Evolutionary conservation across 2,329 filamentous ascomycete genomes (phyloP).

Genomic region (Zymoseptoria pseudotritici): DNA sequence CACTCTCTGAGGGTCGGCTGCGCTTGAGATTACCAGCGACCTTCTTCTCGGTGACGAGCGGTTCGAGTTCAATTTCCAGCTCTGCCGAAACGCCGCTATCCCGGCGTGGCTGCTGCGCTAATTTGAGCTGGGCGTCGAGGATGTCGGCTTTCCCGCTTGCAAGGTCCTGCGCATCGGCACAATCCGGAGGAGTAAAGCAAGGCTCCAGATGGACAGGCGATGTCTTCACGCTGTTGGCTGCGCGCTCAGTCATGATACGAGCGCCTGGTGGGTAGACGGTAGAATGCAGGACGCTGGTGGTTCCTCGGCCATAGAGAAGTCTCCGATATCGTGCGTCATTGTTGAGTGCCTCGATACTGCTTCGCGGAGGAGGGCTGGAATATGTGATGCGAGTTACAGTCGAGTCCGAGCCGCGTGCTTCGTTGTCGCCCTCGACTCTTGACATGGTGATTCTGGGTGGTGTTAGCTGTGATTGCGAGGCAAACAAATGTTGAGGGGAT

Average conservation of each 20-base stretch:
- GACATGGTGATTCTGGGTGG: neutral
- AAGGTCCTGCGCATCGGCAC: constrained; percentile 15
- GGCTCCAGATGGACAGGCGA: constrained; percentile 5
- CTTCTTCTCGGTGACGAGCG: neutral
- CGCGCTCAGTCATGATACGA: neutral
- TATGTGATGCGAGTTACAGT: constrained; percentile 16
- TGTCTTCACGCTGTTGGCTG: neutral
- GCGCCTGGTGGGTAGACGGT: neutral
- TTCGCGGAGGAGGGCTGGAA: constrained; percentile 11
- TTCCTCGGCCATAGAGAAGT: neutral
- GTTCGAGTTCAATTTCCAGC: neutral
- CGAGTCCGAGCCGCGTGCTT: constrained; percentile 8
- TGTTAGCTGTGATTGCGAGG: neutral
- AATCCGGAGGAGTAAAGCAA: constrained; percentile 15
- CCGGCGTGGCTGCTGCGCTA: constrained; percentile 11
- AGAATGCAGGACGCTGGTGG: neutral
- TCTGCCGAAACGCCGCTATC: constrained; percentile 9
- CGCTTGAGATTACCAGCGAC: neutral
- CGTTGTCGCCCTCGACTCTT: neutral
- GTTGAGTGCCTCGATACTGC: constrained; percentile 4
- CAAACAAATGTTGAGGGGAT: neutral
- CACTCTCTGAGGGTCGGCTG: neutral
- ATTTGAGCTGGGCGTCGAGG: constrained; percentile 9
- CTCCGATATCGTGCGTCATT: constrained; percentile 5
- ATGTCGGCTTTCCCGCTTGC: constrained; percentile 10